Evolutionary conservation across 2,329 filamentous ascomycete genomes (phyloP).

Genomic region (Talaromyces albobiverticillius): DNA sequence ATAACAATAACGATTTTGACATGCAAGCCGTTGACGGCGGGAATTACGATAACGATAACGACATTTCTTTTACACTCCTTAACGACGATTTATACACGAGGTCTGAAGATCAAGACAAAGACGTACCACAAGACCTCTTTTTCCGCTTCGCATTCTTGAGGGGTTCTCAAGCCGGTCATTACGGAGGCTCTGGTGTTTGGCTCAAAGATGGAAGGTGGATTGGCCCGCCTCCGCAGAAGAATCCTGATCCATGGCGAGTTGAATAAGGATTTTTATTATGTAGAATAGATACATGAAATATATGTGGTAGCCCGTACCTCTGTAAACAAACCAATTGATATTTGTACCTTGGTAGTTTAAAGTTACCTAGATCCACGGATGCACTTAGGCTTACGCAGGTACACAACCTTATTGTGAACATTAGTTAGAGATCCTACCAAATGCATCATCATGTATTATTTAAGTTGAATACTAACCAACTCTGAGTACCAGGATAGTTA

Average conservation of each 20-base stretch:
- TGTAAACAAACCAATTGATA: too few relatives aligned
- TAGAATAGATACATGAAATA: neutral
- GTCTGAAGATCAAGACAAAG: slow-evolving; percentile 16
- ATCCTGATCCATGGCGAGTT: slow-evolving; percentile 5
- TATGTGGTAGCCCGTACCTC: too few relatives aligned
- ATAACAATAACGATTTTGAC: neutral
- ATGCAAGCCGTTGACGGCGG: neutral
- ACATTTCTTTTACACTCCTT: neutral
- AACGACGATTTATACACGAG: slow-evolving; percentile 13
- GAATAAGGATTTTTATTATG: neutral
- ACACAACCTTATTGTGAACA: too few relatives aligned
- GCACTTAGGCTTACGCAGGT: too few relatives aligned
- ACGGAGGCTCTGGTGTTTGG: slow-evolving; percentile 41
- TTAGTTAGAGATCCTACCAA: too few relatives aligned
- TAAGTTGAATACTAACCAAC: too few relatives aligned
- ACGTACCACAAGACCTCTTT: slow-evolving; percentile 41
- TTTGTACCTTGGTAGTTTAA: too few relatives aligned
- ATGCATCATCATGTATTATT: too few relatives aligned
- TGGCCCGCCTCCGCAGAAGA: slow-evolving; percentile 21
- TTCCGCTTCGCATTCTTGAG: slow-evolving; percentile 48
- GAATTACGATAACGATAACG: neutral
- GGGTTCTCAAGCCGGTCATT: slow-evolving; percentile 37
- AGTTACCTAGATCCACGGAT: too few relatives aligned
- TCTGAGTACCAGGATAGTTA: too few relatives aligned
- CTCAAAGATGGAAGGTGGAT: slow-evolving; percentile 34